These are phyloP conservation scores for Taiozyma onychis DNA, from an alignment of 1,139 yeast species.

Conservation along the genomic window DNA sequence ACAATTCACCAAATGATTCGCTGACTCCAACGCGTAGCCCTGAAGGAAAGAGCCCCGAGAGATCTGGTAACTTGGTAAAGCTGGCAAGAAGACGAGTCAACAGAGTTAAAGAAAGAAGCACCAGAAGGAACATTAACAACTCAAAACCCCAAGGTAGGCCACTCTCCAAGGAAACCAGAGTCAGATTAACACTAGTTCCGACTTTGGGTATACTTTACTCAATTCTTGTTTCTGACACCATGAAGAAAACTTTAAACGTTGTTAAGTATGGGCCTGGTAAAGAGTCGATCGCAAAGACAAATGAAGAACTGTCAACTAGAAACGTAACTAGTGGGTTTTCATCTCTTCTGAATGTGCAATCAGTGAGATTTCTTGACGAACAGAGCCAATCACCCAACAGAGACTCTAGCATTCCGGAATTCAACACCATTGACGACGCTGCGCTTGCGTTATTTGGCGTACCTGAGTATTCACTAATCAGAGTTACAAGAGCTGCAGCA, in stretches of 20 bases:
- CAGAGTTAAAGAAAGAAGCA: constrained; percentile 13
- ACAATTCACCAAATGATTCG: neutral
- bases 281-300: constrained; percentile 12
- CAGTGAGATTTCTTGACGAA: constrained; percentile 16
- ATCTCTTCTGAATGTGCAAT: constrained; percentile 19
- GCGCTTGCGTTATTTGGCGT: constrained; percentile 37
- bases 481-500: constrained; percentile 52
- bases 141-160: constrained; percentile 45
- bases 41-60: neutral
- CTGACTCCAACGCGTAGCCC: neutral
- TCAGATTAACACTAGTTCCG: constrained; percentile 42
- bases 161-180: constrained; percentile 46
- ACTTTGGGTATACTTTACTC: constrained; percentile 39
- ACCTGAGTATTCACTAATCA: constrained; percentile 38
- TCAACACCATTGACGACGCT: constrained; percentile 43
- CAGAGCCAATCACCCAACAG: constrained; percentile 17
- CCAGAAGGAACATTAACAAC: constrained; percentile 5
- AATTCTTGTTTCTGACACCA: constrained; percentile 36
- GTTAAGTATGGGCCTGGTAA: constrained; percentile 18
- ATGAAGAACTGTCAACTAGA: constrained; percentile 17
- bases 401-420: constrained; percentile 36
- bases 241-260: constrained; percentile 22
- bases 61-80: constrained; percentile 10
- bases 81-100: constrained; percentile 20
- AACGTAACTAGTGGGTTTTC: constrained; percentile 19